Base-by-base conservation (phyloP, 805 yeast species). In the Metahyphopichia silvanorum region DNA sequence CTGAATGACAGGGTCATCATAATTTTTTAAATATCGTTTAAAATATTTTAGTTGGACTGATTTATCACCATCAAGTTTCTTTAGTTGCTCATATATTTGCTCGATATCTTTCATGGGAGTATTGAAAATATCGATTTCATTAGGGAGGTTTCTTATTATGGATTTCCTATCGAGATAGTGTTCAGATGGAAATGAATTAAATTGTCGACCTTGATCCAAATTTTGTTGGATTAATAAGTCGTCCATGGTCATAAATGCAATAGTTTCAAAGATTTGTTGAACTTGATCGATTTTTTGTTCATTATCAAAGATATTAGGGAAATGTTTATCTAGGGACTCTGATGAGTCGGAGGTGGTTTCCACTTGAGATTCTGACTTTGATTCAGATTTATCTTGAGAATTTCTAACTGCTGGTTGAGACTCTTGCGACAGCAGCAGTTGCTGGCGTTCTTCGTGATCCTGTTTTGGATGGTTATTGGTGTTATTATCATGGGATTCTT, bases 1-100 rank as follows among this genome's bases (percentile, higher is more conserved):
- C 12, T 49, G 43, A 14, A 48, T 46, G 11, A 60, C 39, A 11
- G 57, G 60, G 35, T 59, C 65, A 23, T 53, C 55, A 31, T 60
- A 55, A 26, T 57, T 58, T n/a, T 52, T 47, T 12, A 56, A 40
- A 31, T 55, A 57, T 21, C 59, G 44, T 39, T 57, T 55, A 38
- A 51, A 59, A 41, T 62, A 63, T 41, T 65, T 64, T 28, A 48
- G 38, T 33, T 64, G 71, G 18, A 66, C 57, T 3, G 59, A 44
- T 33, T 50, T 54, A 43, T 66, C 73, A 15, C 50, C 41, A 32
- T 66, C 73, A 25, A 66, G 44, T 31, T 55, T 46, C 15, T 44
- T 38, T 35, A 66, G 44, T 31, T 51, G 47, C 5, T 45, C 42
- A 40, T 65, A 66, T 1, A 62, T 49, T 20, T 52, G 47, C 17